These are phyloP conservation scores for Moniliella sp. DNA, from an alignment of 1,284 basidiomycete genomes.

Conservation along the genomic window DNA sequence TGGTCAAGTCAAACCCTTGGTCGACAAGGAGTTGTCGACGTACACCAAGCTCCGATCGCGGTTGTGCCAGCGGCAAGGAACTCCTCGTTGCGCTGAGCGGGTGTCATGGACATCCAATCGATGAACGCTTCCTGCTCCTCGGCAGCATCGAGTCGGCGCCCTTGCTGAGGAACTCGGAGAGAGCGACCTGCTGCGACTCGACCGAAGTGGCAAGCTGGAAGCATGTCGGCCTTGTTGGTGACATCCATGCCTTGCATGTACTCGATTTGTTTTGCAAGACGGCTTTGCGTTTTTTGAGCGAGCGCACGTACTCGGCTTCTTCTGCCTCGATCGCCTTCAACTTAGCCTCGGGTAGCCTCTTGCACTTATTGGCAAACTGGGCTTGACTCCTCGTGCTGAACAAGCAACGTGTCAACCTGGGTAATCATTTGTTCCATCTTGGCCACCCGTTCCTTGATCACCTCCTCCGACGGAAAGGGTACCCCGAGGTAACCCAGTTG, in stretches of 20 bases:
- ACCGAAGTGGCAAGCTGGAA: too few species aligned
- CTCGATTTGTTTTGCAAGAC: too few species aligned
- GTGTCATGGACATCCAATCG: conserved; percentile 13
- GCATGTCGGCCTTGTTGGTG: too few species aligned
- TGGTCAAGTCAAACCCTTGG: conserved; percentile 7
- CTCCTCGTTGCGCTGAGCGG: conserved; percentile 10
- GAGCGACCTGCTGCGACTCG: too few species aligned
- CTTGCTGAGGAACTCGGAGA: conserved; percentile 7
- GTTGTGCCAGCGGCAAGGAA: conserved; percentile 19
- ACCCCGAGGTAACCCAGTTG: conserved; percentile 23
- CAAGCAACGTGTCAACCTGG: too few species aligned
- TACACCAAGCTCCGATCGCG: conserved; percentile 26
- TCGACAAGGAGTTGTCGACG: conserved; percentile 20
- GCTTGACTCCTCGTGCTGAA: too few species aligned
- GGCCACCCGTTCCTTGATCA: too few species aligned
- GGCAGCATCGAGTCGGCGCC: conserved; percentile 5
- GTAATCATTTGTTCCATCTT: too few species aligned
- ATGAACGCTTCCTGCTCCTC: conserved; percentile 18
- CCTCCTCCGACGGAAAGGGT: conserved; percentile 8
- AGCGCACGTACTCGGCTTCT: not conserved
- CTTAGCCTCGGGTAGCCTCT: too few species aligned
- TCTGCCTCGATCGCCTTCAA: too few species aligned
- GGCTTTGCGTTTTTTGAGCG: not conserved
- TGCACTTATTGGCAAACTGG: too few species aligned
- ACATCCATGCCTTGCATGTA: too few species aligned